A percentile compares a stretch with the other conserved stretches of the same genome.
Conservation (phyloP, 2,329 filamentous ascomycete species). For the Corniculantispora saksenae region DNA sequence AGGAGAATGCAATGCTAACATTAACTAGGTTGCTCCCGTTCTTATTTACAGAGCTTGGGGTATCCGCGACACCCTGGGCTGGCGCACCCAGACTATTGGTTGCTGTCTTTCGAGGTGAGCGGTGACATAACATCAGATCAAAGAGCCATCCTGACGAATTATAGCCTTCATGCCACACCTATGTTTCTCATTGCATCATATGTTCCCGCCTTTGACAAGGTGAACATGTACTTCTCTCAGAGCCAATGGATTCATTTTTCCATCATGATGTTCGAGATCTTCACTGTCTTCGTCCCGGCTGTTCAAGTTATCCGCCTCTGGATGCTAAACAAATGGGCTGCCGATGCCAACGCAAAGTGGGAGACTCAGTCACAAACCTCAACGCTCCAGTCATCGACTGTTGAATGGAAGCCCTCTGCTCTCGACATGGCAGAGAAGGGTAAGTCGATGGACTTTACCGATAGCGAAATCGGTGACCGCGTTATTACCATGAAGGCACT, state of each 20-base stretch:
- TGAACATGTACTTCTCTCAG: conserved; percentile 52
- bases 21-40: conserved; percentile 45
- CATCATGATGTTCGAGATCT: conserved; percentile 55
- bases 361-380: conserved; percentile 30
- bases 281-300: conserved; percentile 54
- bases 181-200: conserved; percentile 56
- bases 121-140: background rate
- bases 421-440: conserved; percentile 33
- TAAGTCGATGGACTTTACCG: conserved; percentile 27
- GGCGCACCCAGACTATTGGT: conserved; percentile 55
- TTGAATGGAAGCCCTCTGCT: conserved; percentile 25
- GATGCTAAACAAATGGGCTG: conserved; percentile 27
- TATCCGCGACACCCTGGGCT: conserved; percentile 58
- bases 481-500: conserved; percentile 54
- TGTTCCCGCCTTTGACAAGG: conserved; percentile 37
- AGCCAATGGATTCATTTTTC: conserved; percentile 53
- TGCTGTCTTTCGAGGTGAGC: conserved; percentile 36
- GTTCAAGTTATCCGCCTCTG: conserved; percentile 31
- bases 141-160: conserved; percentile 6
- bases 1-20: background rate
- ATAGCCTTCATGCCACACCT: conserved; percentile 54
- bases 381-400: conserved; percentile 21
- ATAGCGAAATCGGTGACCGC: conserved; percentile 37
- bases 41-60: conserved; percentile 53
- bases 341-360: conserved; percentile 32